Base-by-base conservation (phyloP, 2,329 filamentous ascomycete species). In the Diaporthe humulicola region DNA sequence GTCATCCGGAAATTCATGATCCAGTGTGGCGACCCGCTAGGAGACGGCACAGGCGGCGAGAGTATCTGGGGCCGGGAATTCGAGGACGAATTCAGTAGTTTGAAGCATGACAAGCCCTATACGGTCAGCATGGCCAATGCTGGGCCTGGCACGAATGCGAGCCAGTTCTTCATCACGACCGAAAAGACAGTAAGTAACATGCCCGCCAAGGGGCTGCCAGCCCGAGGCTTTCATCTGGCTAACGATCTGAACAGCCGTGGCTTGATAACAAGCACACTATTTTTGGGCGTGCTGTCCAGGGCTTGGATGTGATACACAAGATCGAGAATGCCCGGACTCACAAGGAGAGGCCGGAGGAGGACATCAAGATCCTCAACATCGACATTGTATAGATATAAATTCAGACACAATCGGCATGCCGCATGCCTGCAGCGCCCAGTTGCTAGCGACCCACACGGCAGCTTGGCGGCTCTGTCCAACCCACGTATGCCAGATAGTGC, bases 1-100 rank as follows among this genome's bases (percentile, higher is more conserved):
- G 94, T 99, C 9, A 99, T 99, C 79, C 92, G 94, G 76, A 98
- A 98, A 81, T 99, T 99, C 86, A 99, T 99, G 97, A 98, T 99
- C 76, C 95, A 95, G 81, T 87, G 89, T 72, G 95, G 95, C 69
- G 95, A 98, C 81, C 95, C 95, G 0, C 85, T 97, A 1, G 95
- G 95, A 14, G 95, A 98, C 80, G 95, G 95, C 5, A 98, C 95
- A 0, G 95, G 95, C 58, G 95, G 95, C 50, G 95, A 97, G 83
- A 95, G 93, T 78, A 98, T 98, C 80, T 98, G 95, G 95, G 95
- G 95, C n/a, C 92, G 88, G 56, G 94, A 97, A 78, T 98, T 98
- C 80, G 94, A 93, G 80, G 97, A 99, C 81, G 97, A 99, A 83
- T 98, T 99, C 79, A 95, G 94, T 79, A 93, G 91, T 25, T 85